phyloP scores from a whole-genome alignment of 2,329 filamentous ascomycete species.

The Metarhizium sp. region DNA sequence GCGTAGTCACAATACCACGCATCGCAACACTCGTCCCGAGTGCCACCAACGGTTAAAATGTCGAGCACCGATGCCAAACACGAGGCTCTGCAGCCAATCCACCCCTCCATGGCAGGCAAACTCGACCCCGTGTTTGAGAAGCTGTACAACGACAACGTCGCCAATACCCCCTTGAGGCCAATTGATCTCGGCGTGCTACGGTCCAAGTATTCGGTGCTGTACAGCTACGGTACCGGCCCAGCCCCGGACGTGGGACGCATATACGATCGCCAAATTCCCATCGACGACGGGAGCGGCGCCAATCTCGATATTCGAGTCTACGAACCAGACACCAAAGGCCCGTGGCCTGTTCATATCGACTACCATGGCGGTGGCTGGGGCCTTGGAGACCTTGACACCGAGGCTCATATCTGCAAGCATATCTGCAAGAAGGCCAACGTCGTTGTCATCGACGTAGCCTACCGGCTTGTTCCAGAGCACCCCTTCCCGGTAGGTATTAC shows the following conservation, averaged over 20 bases:
- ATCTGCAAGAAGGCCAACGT: conserved; percentile 33
- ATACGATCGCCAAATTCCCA: conserved; percentile 27
- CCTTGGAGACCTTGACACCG: conserved; percentile 39
- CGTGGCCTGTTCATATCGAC: conserved; percentile 38
- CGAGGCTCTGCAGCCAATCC: conserved; percentile 38
- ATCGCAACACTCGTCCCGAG: not conserved
- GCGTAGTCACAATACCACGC: too few relatives aligned
- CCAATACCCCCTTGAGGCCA: conserved; percentile 28
- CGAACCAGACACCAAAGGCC: conserved; percentile 28
- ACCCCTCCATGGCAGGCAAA: conserved; percentile 34
- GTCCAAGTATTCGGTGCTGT: conserved; percentile 32
- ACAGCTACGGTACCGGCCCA: conserved; percentile 33
- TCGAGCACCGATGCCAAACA: conserved; percentile 12
- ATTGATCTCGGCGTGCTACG: conserved; percentile 29
- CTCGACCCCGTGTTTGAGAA: conserved; percentile 37
- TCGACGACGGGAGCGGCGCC: conserved; percentile 18
- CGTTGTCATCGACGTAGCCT: conserved; percentile 40
- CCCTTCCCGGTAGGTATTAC: conserved; percentile 37
- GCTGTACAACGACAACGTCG: conserved; percentile 37
- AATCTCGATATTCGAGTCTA: conserved; percentile 31
- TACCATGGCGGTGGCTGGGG: conserved; percentile 42
- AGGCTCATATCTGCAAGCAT: conserved; percentile 38
- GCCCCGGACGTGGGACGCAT: conserved; percentile 29
- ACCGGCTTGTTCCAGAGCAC: conserved; percentile 40
- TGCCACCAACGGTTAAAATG: not conserved